phyloP scores from a whole-genome alignment of 345 rosid genomes.

The Gynandropsis gynandra region DNA sequence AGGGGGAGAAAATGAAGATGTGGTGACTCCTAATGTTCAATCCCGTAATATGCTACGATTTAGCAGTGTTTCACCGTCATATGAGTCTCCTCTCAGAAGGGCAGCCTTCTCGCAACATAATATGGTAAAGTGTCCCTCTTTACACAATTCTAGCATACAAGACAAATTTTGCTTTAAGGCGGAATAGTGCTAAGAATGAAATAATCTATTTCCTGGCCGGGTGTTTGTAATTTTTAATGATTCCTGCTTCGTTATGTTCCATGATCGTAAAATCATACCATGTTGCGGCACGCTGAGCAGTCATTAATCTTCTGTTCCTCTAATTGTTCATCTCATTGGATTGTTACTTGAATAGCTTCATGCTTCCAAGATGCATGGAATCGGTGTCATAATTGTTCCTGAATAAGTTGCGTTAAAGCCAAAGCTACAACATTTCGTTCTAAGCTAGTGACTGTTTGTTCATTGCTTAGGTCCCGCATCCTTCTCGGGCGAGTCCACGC shows the following conservation, averaged over 20 bases:
- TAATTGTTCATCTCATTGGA: neutral
- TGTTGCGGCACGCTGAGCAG: no score
- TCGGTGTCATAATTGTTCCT: neutral
- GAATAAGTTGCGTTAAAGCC: neutral
- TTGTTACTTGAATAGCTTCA: neutral
- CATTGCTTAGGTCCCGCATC: conserved; percentile 42
- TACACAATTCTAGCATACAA: neutral
- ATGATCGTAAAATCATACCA: no score
- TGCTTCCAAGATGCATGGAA: neutral
- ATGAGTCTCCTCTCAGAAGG: conserved; percentile 78
- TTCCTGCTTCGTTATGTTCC: neutral
- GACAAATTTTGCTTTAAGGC: neutral
- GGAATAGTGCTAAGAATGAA: neutral
- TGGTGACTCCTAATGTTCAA: conserved; percentile 42
- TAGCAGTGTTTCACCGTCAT: conserved; percentile 77
- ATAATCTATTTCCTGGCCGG: neutral
- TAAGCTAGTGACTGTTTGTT: neutral
- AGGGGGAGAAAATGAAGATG: conserved; percentile 67
- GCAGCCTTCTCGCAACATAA: conserved; percentile 46
- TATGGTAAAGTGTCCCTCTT: conserved; percentile 33
- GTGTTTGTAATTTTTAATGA: neutral
- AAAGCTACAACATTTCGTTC: no score
- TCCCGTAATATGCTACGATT: conserved; percentile 52
- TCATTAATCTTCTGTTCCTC: neutral
- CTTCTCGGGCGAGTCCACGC: conserved; percentile 72